A percentile compares a stretch with the other conserved stretches of the same genome.
These are phyloP conservation scores for Ogataea methanolica DNA, from an alignment of 805 yeast species.

Conservation along the genomic window DNA sequence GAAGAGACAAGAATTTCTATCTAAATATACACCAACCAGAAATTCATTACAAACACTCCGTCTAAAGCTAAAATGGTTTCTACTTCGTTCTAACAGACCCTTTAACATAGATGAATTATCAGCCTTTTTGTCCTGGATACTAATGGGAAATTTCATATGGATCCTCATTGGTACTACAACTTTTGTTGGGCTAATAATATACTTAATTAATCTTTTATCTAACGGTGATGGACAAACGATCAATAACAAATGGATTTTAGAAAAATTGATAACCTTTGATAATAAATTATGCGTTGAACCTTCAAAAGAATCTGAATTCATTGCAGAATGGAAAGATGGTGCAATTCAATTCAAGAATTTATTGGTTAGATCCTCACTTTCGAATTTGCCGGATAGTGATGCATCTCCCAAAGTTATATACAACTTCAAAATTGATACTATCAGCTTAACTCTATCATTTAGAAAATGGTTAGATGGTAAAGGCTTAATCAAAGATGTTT, in stretches of 20 bases:
- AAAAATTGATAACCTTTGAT: constrained; percentile 29
- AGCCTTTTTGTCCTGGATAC: constrained; percentile 52
- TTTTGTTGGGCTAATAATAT: constrained; percentile 43
- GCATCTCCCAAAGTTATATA: constrained; percentile 21
- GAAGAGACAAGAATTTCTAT: constrained; percentile 12
- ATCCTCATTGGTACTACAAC: constrained; percentile 54
- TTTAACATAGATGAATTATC: constrained; percentile 47
- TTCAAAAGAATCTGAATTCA: constrained; percentile 26
- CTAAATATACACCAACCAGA: constrained; percentile 2
- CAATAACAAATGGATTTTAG: constrained; percentile 21
- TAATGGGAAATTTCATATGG: constrained; percentile 56
- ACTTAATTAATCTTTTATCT: constrained; percentile 32
- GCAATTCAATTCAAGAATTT: constrained; percentile 42
- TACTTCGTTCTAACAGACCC: constrained; percentile 43
- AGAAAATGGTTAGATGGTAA: constrained; percentile 53
- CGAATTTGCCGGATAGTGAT: not conserved
- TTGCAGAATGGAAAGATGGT: constrained; percentile 46
- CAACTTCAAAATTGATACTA: constrained; percentile 35
- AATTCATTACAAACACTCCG: constrained; percentile 8
- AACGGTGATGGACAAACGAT: constrained; percentile 21
- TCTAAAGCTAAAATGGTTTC: constrained; percentile 38
- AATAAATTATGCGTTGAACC: constrained; percentile 25
- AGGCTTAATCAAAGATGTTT: constrained; percentile 46
- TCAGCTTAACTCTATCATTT: constrained; percentile 43
- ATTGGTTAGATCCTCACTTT: constrained; percentile 14